Conservation (phyloP, 805 yeast species). For the Kodamaea nitidulidarum region DNA sequence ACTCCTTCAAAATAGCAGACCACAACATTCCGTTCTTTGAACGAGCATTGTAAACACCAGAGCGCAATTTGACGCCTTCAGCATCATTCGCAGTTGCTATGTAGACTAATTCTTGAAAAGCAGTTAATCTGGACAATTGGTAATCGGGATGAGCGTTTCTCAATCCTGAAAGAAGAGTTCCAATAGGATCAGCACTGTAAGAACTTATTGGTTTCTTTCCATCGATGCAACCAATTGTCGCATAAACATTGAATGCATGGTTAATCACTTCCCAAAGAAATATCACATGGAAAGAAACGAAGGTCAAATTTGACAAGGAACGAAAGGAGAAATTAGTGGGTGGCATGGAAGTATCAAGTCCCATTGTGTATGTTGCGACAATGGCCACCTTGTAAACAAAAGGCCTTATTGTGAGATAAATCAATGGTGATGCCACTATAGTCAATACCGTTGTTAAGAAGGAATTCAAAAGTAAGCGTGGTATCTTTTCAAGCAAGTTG, state of each 20-base stretch:
- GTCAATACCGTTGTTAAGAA: conserved; percentile 27
- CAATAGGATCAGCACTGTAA: conserved; percentile 57
- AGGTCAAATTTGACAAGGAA: conserved; percentile 26
- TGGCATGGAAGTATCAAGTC: conserved; percentile 42
- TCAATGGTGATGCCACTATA: conserved; percentile 32
- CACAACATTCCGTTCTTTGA: conserved; percentile 47
- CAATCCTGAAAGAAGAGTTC: conserved; percentile 61
- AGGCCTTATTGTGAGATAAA: conserved; percentile 39
- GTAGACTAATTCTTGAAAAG: conserved; percentile 72
- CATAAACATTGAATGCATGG: conserved; percentile 58
- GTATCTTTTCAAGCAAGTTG: conserved; percentile 23
- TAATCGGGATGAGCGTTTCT: conserved; percentile 41
- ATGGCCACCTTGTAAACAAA: conserved; percentile 35
- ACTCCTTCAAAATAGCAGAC: conserved; percentile 58
- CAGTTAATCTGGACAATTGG: conserved; percentile 48
- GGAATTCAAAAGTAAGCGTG: conserved; percentile 35
- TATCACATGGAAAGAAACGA: conserved; percentile 32
- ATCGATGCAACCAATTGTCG: conserved; percentile 69
- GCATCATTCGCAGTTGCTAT: conserved; percentile 45
- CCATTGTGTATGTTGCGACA: conserved; percentile 25
- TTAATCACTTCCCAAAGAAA: conserved; percentile 54
- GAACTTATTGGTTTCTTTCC: conserved; percentile 59
- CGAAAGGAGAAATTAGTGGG: conserved; percentile 28
- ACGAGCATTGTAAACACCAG: conserved; percentile 49
- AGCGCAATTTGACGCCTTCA: conserved; percentile 43